Evolutionary conservation across 164 flowering plant genomes (phyloP).

Genomic region (Nelumbo lutea): DNA sequence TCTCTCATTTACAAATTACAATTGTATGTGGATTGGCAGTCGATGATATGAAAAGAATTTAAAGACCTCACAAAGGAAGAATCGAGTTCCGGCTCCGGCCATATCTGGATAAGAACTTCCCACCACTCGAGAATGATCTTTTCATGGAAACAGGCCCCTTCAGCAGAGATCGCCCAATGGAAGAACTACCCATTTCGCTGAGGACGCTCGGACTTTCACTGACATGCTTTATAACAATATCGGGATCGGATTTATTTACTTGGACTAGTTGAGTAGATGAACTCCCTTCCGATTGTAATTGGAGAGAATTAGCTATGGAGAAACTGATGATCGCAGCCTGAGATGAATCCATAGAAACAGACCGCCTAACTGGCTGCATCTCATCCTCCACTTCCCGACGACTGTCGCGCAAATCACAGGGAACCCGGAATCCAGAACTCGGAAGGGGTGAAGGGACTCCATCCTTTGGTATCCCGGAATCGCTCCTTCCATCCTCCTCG

Average conservation of each 20-base stretch:
- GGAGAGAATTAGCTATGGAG: slow-evolving; percentile 12
- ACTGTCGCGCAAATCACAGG: slow-evolving; percentile 29
- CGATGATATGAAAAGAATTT: not conserved
- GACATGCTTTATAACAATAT: slow-evolving; percentile 11
- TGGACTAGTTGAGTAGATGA: slow-evolving; percentile 1
- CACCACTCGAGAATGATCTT: slow-evolving; percentile 41
- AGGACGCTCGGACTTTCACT: slow-evolving; percentile 20
- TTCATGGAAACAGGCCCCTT: slow-evolving; percentile 43
- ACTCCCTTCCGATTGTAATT: slow-evolving; percentile 18
- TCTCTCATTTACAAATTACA: not conserved
- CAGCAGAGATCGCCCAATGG: slow-evolving; percentile 23
- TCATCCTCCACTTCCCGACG: slow-evolving; percentile 15
- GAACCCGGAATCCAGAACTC: slow-evolving; percentile 15
- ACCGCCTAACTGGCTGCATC: slow-evolving; percentile 38
- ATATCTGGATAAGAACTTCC: slow-evolving; percentile 34
- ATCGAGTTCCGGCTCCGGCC: slow-evolving; percentile 30
- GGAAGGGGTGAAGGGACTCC: not conserved
- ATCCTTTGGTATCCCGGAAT: not conserved
- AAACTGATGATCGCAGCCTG: slow-evolving; percentile 26
- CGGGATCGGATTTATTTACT: slow-evolving; percentile 7
- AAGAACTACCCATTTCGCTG: slow-evolving; percentile 31
- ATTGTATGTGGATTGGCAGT: not conserved
- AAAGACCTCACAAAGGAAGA: slow-evolving; percentile 33
- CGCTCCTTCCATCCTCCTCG: slow-evolving; percentile 3
- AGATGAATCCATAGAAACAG: slow-evolving; percentile 47